Conservation (phyloP, 345 rosid species). For the Hirschfeldia incana region DNA sequence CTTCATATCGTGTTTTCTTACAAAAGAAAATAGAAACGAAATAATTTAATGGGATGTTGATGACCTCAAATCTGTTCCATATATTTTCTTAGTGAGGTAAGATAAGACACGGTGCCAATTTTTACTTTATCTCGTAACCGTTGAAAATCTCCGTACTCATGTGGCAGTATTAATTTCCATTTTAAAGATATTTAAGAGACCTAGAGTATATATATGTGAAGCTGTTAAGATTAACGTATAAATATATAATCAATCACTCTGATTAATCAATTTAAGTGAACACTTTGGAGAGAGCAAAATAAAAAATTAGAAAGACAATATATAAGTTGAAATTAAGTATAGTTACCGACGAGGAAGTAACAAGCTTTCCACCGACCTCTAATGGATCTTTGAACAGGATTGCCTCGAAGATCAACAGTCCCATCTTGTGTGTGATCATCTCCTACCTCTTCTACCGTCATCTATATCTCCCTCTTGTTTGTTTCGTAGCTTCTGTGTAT, state of each 20-base stretch:
- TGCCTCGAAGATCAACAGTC: slow-evolving; percentile 72
- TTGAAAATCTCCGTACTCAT: too few species aligned
- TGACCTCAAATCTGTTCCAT: neutral
- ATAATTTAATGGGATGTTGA: neutral
- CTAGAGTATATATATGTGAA: too few species aligned
- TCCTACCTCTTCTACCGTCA: slow-evolving; percentile 45
- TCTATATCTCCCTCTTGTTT: neutral
- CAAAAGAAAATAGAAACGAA: neutral
- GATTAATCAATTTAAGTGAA: neutral
- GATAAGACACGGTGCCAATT: neutral
- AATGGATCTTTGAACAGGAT: slow-evolving; percentile 46
- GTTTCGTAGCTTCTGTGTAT: slow-evolving; percentile 1
- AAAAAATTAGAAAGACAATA: neutral
- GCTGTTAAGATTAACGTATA: neutral
- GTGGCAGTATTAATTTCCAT: too few species aligned
- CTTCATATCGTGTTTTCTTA: neutral
- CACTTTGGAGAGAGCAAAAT: neutral
- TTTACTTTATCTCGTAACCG: neutral
- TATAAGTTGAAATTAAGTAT: neutral
- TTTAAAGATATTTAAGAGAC: too few species aligned
- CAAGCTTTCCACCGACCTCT: slow-evolving; percentile 94
- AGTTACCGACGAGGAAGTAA: slow-evolving; percentile 80
- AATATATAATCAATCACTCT: neutral
- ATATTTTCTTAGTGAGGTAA: neutral
- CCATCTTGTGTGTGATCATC: slow-evolving; percentile 85